These are phyloP conservation scores for Xenoacremonium recifei DNA, from an alignment of 2,329 filamentous ascomycete species.

Conservation along the genomic window DNA sequence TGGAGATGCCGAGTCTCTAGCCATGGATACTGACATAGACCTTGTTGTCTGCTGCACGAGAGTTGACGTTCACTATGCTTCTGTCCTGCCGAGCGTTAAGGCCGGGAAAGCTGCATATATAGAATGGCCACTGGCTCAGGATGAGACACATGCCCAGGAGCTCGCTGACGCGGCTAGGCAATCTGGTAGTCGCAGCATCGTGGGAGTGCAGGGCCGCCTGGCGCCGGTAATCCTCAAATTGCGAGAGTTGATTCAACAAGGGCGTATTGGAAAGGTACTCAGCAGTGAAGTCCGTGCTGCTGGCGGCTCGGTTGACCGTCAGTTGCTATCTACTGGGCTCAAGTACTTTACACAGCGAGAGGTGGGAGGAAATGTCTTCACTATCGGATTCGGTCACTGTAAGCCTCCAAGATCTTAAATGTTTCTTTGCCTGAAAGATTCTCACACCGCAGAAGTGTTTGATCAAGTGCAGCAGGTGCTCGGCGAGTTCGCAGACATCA, in stretches of 20 bases:
- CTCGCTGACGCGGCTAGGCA: constrained; percentile 35
- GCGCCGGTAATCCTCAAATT: constrained; percentile 44
- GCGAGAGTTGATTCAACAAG: constrained; percentile 41
- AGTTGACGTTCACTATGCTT: constrained; percentile 51
- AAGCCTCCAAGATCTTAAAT: constrained; percentile 12
- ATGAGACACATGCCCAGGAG: constrained; percentile 38
- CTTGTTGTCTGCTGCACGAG: constrained; percentile 54
- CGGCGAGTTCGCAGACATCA: constrained; percentile 40
- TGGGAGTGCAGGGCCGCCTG: constrained; percentile 51
- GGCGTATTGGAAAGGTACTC: constrained; percentile 50
- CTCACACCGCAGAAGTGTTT: constrained; percentile 33
- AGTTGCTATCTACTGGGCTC: constrained; percentile 31
- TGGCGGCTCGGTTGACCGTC: constrained; percentile 35
- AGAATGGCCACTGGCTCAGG: constrained; percentile 57
- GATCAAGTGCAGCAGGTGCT: constrained; percentile 45
- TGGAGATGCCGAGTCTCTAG: constrained; percentile 47
- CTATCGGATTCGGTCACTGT: constrained; percentile 43
- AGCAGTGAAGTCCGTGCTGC: constrained; percentile 45
- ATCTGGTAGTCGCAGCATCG: constrained; percentile 37
- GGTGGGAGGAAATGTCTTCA: constrained; percentile 45
- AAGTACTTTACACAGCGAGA: constrained; percentile 48
- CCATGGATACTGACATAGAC: constrained; percentile 48
- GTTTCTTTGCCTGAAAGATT: background rate
- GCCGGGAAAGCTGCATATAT: constrained; percentile 54
- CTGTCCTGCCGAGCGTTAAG: constrained; percentile 43